Evolutionary conservation across 768 basidiomycete species (phyloP), one percentile per base, ranked within the genome.

Genomic region (Calocybe indica): DNA sequence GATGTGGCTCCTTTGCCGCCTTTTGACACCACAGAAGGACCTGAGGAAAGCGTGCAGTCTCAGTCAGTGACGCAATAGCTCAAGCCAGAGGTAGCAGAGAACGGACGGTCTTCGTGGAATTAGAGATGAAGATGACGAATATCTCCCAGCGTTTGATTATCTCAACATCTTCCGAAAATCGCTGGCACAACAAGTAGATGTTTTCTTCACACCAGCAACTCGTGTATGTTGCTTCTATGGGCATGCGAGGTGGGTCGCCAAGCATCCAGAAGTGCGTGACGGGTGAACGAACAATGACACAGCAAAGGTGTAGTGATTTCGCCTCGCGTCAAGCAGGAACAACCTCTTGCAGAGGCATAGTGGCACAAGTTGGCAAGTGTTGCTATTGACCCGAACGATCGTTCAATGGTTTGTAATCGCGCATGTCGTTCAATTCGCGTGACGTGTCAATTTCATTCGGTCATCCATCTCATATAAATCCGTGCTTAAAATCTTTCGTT

Each of bases 181-280:
- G 60, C 40, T 73, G 62, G 10, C 69, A 72, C 1, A 88, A 70
- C 37, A 82, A 63, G 52, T 85, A 87, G 32, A 85, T 64, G 58
- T 88, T 87, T 61, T 88, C 86, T 68, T 88, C 85, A 63, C 84
- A 88, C 50, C 79, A 88, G 55, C 67, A 76, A 3, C 66, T 67
- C 1, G 83, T 86, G 62, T 85, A 85, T 29, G 67, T 49, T 49
- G 60, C 60, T 47, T 68, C 56, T 32, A 55, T 48, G 8, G 76
- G 74, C n/a, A 74, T 46, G 10, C 54, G 35, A 39, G 68, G 70
- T 28, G 65, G 66, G 22, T 22, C 22, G 22, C 22, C 22, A 1
- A 22, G 22, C 22, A 22, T 22, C 22, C 4, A 4, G 22, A 22
- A 22, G 22, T 4, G 22, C 22, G 22, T 22, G 22, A 22, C 22